Evolutionary conservation across 2,329 filamentous ascomycete genomes (phyloP), one percentile per base, ranked within the genome.

Genomic region (Epichloe scottii): DNA sequence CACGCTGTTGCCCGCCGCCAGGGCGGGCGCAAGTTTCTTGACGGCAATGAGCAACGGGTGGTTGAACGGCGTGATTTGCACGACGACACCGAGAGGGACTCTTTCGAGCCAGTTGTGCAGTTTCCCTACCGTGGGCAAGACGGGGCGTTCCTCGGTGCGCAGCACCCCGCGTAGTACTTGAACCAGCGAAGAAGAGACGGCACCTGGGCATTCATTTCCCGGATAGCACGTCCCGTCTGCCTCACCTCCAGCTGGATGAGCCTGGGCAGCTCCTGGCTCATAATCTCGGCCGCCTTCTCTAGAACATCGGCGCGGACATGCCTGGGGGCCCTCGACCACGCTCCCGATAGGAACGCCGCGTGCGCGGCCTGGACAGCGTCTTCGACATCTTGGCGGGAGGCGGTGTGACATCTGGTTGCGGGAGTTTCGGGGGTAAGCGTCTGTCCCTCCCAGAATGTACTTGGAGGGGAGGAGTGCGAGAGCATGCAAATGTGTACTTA

Each of bases 201-300:
- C 5, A 84, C 77, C 61, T 87, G 84, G 1, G 83, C 82, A 46
- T 74, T 72, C 81, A 88, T 85, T 62, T 87, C 84, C 26, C 83
- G 78, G 30, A 84, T 70, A 0, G 79, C 78, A 0, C 84, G 78
- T 3, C 84, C 84, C 0, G 84, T 88, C 63, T 87, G 84, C 35
- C 64, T 68, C 7, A 84, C 80, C 63, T 88, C 84, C 4, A 85
- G 71, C 8, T 68, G 63, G 47, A 87, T 81, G 39, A 87, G 72
- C 0, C 68, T 63, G 0, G 76, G 71, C 1, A 87, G 68, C 7
- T 73, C 68, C 0, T 63, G 61, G n/a, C n/a, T n/a, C n/a, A n/a
- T n/a, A n/a, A n/a, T n/a, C n/a, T n/a, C n/a, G n/a, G n/a, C n/a
- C n/a, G n/a, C n/a, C n/a, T n/a, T n/a, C n/a, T n/a, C n/a, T n/a